Base-by-base conservation (phyloP, 306 rosid species). In the Prosopis cineraria region DNA sequence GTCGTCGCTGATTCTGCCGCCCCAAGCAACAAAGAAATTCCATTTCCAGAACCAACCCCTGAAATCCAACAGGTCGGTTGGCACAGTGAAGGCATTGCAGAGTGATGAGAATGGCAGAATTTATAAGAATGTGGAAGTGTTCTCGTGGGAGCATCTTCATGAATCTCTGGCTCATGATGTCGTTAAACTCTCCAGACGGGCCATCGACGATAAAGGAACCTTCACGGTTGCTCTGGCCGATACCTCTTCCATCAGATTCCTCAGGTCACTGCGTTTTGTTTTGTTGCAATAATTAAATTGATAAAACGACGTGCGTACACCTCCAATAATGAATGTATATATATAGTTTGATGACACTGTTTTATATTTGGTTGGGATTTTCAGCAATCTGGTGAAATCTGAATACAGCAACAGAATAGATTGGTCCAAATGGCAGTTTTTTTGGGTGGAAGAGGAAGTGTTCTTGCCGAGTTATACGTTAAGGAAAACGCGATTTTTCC, bases 211-310 rank as follows among this genome's bases (percentile, higher is more conserved):
- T 48, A 88, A 89, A 73, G 88, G 91, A 1, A 60, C 73, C 39
- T 90, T 88, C 80, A 58, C 90, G 8, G 87, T 88, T 25, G 96
- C 82, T 41, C 58, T 90, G 36, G 83, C 90, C 24, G 93, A 90
- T 34, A 92, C 93, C 10, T 85, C 93, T 50, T 82, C 68, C 19
- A 0, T 62, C 68, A 17, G 9, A 7, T 17, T 31, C 33, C 73
- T 68, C 22, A 41, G 3, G 52, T 55, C 16, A 3, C 14, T 24
- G 14, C 59, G 1, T 52, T 7, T 3, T 10, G 58, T 25, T 50
- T 50, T 50, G n/a, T n/a, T n/a, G n/a, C n/a, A n/a, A n/a, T n/a
- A 3, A 4, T 47, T 4, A 36, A 16, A 13, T 47, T 1, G 4
- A 47, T 47, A 17, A 47, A 47, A 44, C 0, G 5, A 47, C 20